phyloP scores from a whole-genome alignment of 192 early-diverging fungal genomes.

The Entomortierella beljakovae region DNA sequence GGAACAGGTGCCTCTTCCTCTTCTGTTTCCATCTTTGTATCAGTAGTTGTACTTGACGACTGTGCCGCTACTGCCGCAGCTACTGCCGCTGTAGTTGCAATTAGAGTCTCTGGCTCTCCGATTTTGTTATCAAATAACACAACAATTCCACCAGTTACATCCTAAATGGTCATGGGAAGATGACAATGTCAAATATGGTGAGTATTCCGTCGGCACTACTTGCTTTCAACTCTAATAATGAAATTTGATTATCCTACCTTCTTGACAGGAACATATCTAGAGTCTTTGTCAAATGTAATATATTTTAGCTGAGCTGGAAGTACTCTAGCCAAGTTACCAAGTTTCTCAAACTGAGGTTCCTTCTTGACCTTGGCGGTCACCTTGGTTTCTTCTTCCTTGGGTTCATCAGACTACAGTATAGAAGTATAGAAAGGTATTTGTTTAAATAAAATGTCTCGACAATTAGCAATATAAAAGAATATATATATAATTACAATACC shows the following conservation, averaged over 20 bases:
- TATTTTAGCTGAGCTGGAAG: slow-evolving; percentile 89
- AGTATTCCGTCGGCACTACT: background rate
- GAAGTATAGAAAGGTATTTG: background rate
- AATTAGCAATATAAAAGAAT: background rate
- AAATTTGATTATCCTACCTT: slow-evolving; percentile 57
- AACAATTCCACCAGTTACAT: slow-evolving; percentile 85
- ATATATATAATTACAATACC: background rate
- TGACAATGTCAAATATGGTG: background rate
- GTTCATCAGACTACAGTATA: slow-evolving; percentile 65
- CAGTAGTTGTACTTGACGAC: slow-evolving; percentile 22
- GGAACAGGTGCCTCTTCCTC: slow-evolving; percentile 76
- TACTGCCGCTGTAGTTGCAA: slow-evolving; percentile 57
- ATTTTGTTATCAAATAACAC: slow-evolving; percentile 84
- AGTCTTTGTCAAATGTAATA: slow-evolving; percentile 86
- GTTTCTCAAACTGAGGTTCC: slow-evolving; percentile 78
- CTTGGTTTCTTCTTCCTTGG: slow-evolving; percentile 71
- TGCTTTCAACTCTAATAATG: background rate
- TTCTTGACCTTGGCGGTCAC: slow-evolving; percentile 78
- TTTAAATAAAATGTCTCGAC: background rate
- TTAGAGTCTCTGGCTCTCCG: slow-evolving; percentile 84
- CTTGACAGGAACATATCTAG: slow-evolving; percentile 93
- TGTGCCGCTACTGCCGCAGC: background rate
- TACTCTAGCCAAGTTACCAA: slow-evolving; percentile 91
- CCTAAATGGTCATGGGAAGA: slow-evolving; percentile 28
- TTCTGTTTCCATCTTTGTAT: slow-evolving; percentile 54